Evolutionary conservation across 257 asterid genomes (phyloP), one percentile per base, ranked within the genome.

Genomic region (Henckelia pumila): DNA sequence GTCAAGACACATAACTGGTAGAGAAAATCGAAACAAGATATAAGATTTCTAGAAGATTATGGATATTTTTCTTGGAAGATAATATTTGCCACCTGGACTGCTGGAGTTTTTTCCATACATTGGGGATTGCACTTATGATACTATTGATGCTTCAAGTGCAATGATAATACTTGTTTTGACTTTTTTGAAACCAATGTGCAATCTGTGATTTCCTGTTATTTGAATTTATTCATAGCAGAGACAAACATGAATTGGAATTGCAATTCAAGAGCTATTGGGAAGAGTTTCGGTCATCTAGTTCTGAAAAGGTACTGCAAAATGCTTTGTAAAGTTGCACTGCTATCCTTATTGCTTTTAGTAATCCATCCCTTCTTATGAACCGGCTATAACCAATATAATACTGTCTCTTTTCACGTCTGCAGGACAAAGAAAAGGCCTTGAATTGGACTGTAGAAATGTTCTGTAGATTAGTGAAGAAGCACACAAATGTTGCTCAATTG

Each of bases 351-450:
- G 20, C 22, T 49, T 61, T 58, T 29, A 50, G 13, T 56, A 13
- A 21, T 61, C 35, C 29, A 61, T 63, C 66, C 74, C 50, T 56
- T 37, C 52, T 56, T 24, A 32, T 17, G 63, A 56, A 28, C 49
- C 26, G 28, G 52, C 60, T 13, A 19, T 55, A 58, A 23, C 2
- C 57, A 29, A 23, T 37, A 67, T 66, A 64, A 23, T 55, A 72
- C 61, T 28, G 68, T 63, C 47, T 47, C 68, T 76, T 73, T 76
- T 58, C 68, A 44, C 80, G 76, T 73, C 69, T 78, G 82, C 96
- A 94, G 99, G 96, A 91, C 78, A 94, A 94, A 87, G 99, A 94
- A 83, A 89, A 77, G 79, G 92, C 98, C 82, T 82, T 94, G 88
- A 91, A 88, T 78, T 80, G 85, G 92, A 82, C 98, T 47, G 80